Conservation (phyloP, 202 grass and related monocot species). For the Saccharum hybrid region DNA sequence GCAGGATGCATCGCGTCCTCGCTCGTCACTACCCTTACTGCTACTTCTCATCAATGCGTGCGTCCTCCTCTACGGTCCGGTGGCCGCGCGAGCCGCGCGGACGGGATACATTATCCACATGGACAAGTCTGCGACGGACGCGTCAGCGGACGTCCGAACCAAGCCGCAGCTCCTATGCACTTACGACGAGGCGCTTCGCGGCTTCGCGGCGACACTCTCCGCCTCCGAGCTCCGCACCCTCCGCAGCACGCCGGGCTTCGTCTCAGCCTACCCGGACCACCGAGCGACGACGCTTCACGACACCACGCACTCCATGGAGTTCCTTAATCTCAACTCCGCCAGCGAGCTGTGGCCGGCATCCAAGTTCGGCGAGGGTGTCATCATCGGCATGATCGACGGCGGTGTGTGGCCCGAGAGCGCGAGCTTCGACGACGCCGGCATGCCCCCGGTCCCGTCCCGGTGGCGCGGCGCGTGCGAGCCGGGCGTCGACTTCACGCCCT, state of each 20-base stretch:
- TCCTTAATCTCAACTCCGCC: slow-evolving; percentile 49
- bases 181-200: slow-evolving; percentile 75
- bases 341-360: slow-evolving; percentile 58
- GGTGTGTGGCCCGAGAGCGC: slow-evolving; percentile 83
- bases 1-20: neutral
- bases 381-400: slow-evolving; percentile 77
- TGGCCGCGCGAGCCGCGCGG: neutral
- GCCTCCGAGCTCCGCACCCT: slow-evolving; percentile 56
- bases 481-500: slow-evolving; percentile 49
- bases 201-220: slow-evolving; percentile 59
- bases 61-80: slow-evolving; percentile 1
- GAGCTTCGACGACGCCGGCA: slow-evolving; percentile 66
- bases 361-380: slow-evolving; percentile 70
- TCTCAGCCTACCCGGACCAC: slow-evolving; percentile 60
- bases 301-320: slow-evolving; percentile 76
- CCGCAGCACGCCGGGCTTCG: slow-evolving; percentile 47
- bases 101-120: slow-evolving; percentile 69
- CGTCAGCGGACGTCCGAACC: neutral
- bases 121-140: slow-evolving; percentile 51
- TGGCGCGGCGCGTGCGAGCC: slow-evolving; percentile 68
- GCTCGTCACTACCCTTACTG: neutral
- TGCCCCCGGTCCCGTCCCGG: slow-evolving; percentile 52
- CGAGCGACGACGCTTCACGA: slow-evolving; percentile 42
- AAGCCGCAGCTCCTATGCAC: slow-evolving; percentile 51
- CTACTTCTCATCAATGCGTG: slow-evolving; percentile 31